Percentiles rank a stretch among this genome's conserved stretches.
Evolutionary conservation across 768 basidiomycete genomes (phyloP).

Genomic region (Collybia mongolica): DNA sequence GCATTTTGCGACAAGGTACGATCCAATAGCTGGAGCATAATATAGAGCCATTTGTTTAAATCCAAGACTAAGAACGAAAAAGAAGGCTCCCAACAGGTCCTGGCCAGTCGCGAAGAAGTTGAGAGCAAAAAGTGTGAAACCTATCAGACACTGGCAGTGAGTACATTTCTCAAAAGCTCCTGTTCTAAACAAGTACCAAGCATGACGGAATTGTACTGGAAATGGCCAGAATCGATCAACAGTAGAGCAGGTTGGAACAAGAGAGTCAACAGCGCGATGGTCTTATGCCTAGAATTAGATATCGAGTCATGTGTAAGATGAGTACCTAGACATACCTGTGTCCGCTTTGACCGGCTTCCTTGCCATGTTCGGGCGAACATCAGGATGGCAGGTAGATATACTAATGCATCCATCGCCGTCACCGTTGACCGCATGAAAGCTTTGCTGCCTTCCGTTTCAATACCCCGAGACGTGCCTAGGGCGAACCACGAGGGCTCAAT

Average conservation of each 20-base stretch:
- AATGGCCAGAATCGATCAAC: slow-evolving; percentile 90
- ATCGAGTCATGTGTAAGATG: neutral
- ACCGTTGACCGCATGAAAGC: slow-evolving; percentile 83
- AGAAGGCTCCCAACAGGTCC: slow-evolving; percentile 75
- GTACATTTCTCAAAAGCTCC: slow-evolving; percentile 2
- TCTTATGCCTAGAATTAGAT: slow-evolving; percentile 9
- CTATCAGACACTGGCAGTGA: slow-evolving; percentile 29
- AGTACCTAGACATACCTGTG: slow-evolving; percentile 54
- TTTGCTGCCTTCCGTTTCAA: slow-evolving; percentile 64
- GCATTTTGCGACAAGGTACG: slow-evolving; percentile 89
- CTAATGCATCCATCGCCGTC: slow-evolving; percentile 58
- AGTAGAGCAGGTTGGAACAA: slow-evolving; percentile 83
- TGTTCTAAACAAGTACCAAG: slow-evolving; percentile 51
- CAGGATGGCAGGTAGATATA: slow-evolving; percentile 75
- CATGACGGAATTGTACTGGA: slow-evolving; percentile 96
- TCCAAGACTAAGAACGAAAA: slow-evolving; percentile 80
- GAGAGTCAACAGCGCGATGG: slow-evolving; percentile 66
- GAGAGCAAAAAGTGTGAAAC: slow-evolving; percentile 67
- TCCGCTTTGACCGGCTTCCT: slow-evolving; percentile 67
- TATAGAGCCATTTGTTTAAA: slow-evolving; percentile 98
- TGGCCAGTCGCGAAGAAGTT: slow-evolving; percentile 66
- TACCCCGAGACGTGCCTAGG: slow-evolving; percentile 65
- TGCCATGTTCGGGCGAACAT: slow-evolving; percentile 69
- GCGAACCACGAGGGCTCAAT: slow-evolving; percentile 69
- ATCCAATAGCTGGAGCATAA: slow-evolving; percentile 90